These are phyloP conservation scores for Rehmannia glutinosa DNA, from an alignment of 257 asterid species.

Conservation along the genomic window DNA sequence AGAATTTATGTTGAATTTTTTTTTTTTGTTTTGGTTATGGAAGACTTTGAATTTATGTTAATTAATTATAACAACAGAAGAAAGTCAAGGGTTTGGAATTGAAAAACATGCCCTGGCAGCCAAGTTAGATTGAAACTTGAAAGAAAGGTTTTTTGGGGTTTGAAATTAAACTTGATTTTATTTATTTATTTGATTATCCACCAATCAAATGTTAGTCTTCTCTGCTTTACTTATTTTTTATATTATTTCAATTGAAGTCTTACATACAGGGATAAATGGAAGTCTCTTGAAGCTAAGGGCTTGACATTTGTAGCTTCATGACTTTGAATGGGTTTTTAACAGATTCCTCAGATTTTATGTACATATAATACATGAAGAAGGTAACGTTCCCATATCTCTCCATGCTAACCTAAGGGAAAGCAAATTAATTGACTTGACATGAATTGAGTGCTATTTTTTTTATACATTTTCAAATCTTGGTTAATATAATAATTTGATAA, in stretches of 20 bases:
- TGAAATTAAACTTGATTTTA: background rate
- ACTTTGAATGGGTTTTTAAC: slow-evolving; percentile 2
- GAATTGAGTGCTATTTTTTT: no score
- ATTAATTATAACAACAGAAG: background rate
- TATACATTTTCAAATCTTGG: no score
- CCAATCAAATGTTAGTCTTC: slow-evolving; percentile 1
- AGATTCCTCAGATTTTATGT: background rate
- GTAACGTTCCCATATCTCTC: no score
- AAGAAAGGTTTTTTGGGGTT: slow-evolving; percentile 16
- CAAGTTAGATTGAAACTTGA: slow-evolving; percentile 14
- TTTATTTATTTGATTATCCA: background rate
- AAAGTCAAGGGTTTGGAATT: slow-evolving; percentile 20
- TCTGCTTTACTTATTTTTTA: background rate
- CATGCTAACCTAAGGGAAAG: background rate
- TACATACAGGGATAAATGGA: background rate
- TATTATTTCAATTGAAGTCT: background rate
- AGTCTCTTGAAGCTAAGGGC: slow-evolving; percentile 4
- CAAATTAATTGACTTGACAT: no score
- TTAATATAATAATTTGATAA: background rate
- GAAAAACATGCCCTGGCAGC: slow-evolving; percentile 7
- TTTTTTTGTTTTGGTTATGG: slow-evolving; percentile 5
- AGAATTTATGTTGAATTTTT: background rate
- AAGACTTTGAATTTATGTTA: slow-evolving; percentile 11
- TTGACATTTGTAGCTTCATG: slow-evolving; percentile 26
- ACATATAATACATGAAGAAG: background rate